These are phyloP conservation scores for Penicillium sclerotiorum DNA, from an alignment of 2,329 filamentous ascomycete species.

Conservation along the genomic window DNA sequence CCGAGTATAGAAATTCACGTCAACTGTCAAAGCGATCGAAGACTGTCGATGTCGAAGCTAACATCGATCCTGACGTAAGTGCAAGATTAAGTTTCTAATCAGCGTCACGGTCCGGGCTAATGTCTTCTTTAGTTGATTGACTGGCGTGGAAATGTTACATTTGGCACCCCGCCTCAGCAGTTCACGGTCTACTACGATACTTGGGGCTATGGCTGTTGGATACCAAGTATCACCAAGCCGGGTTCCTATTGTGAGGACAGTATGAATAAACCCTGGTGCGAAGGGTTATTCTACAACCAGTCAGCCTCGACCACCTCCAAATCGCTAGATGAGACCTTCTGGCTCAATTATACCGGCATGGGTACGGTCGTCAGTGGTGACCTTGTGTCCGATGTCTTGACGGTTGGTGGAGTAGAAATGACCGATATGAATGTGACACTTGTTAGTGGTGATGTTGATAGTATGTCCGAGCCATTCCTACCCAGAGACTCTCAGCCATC, in stretches of 20 bases:
- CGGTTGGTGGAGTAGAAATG: slow-evolving; percentile 1
- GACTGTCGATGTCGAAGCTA: background rate
- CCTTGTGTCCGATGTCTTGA: slow-evolving; percentile 7
- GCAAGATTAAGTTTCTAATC: background rate
- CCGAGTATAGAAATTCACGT: background rate
- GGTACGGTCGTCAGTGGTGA: background rate
- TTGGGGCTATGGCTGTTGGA: slow-evolving; percentile 4
- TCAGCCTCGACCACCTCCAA: slow-evolving; percentile 6
- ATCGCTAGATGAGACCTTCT: slow-evolving; percentile 1
- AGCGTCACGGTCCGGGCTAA: background rate
- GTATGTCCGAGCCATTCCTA: background rate
- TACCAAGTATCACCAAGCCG: too few species aligned
- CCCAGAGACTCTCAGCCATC: background rate
- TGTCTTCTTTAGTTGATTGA: background rate
- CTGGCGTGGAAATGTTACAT: slow-evolving; percentile 5
- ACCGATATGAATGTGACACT: slow-evolving; percentile 11
- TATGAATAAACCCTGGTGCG: background rate
- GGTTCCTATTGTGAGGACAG: background rate
- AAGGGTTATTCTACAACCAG: slow-evolving; percentile 4
- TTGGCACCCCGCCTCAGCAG: slow-evolving; percentile 5
- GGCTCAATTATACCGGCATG: background rate
- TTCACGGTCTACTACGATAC: background rate
- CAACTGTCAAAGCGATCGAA: slow-evolving; percentile 2
- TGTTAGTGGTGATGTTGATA: background rate
- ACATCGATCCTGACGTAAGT: background rate